phyloP scores from a whole-genome alignment of 805 yeast genomes.

The Scheffersomyces amazonensis region DNA sequence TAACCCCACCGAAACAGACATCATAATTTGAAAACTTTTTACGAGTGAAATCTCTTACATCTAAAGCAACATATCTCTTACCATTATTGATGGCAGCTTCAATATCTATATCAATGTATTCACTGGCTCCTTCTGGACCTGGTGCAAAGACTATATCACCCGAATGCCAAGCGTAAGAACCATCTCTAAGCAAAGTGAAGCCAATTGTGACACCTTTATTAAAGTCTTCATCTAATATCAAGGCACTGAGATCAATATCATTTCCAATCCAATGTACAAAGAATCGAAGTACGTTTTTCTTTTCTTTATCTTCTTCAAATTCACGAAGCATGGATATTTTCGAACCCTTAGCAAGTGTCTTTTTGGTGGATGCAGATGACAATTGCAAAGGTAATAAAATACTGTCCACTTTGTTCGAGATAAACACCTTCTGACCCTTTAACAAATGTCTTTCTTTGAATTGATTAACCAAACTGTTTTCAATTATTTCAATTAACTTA shows the following conservation, averaged over 20 bases:
- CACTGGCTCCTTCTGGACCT: conserved; percentile 8
- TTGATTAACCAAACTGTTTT: neutral
- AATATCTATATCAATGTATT: conserved; percentile 8
- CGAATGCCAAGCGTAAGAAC: conserved; percentile 5
- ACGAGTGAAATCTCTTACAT: conserved; percentile 4
- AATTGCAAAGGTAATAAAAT: conserved; percentile 7
- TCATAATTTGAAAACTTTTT: conserved; percentile 4
- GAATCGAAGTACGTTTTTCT: conserved; percentile 3
- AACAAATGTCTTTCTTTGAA: neutral
- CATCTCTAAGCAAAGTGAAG: conserved; percentile 2
- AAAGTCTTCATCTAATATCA: conserved; percentile 4
- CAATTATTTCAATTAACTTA: neutral
- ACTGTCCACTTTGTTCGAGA: neutral
- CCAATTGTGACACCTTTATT: neutral
- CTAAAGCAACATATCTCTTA: conserved; percentile 3
- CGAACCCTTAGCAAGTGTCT: conserved; percentile 8
- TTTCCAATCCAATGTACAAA: conserved; percentile 8
- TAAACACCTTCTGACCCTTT: conserved; percentile 2
- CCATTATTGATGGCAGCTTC: conserved; percentile 2
- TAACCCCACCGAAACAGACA: conserved; percentile 7
- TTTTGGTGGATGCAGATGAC: conserved; percentile 5
- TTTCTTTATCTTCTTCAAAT: conserved; percentile 1
- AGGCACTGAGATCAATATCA: conserved; percentile 6
- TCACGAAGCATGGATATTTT: neutral
- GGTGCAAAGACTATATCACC: conserved; percentile 9